Evolutionary conservation across 2,329 filamentous ascomycete species (phyloP).

Genomic region (Escovopsis sp.): DNA sequence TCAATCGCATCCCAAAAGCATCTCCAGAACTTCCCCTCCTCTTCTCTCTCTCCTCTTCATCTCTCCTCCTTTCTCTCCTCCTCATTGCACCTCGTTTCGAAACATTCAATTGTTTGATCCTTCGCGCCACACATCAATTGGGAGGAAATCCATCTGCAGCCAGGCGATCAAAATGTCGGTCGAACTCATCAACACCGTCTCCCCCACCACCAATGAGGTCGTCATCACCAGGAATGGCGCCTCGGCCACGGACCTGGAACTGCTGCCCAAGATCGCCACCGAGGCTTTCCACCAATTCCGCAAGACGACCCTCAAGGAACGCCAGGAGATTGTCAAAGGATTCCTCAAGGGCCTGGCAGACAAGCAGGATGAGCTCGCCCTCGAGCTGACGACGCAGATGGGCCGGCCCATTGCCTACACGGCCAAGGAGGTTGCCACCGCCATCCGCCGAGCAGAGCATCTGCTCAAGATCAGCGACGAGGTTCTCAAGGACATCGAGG

Average conservation of each 20-base stretch:
- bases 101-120: not conserved
- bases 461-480: constrained; percentile 72
- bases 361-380: constrained; percentile 65
- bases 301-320: constrained; percentile 57
- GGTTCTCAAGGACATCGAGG: constrained; percentile 63
- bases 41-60: too few relatives aligned
- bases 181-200: constrained; percentile 64
- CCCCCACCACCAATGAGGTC: constrained; percentile 73
- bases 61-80: too few relatives aligned
- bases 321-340: constrained; percentile 68
- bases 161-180: constrained; percentile 37
- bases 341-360: constrained; percentile 57
- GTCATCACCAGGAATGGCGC: constrained; percentile 67
- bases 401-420: constrained; percentile 82
- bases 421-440: constrained; percentile 69
- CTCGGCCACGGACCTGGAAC: constrained; percentile 52
- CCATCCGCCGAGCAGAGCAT: constrained; percentile 73
- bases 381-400: constrained; percentile 89
- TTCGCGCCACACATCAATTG: too few relatives aligned
- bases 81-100: not conserved
- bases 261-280: constrained; percentile 56
- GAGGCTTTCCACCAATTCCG: constrained; percentile 65
- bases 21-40: too few relatives aligned
- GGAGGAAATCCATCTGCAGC: not conserved
- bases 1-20: too few relatives aligned